Evolutionary conservation across 1,284 basidiomycete genomes (phyloP), one percentile per base, ranked within the genome.

Genomic region (Melampsora larici-populina): DNA sequence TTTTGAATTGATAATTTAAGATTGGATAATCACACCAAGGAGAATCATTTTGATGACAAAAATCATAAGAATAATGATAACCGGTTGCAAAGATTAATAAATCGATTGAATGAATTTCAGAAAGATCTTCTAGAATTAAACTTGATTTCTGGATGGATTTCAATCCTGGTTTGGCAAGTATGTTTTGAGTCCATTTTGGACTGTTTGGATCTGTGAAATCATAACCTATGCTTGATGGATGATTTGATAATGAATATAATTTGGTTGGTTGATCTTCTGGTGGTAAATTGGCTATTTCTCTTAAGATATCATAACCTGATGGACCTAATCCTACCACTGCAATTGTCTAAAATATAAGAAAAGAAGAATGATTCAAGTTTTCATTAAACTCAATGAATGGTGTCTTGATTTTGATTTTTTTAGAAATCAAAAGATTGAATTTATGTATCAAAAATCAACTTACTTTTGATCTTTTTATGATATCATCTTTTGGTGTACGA

Each of bases 71-170:
- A 62, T 81, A 82, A 24, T 78, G 65, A 70, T 82, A 84, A 8
- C 83, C 83, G 0, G 83, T 84, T 13, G 79, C 83, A 75, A 83
- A 84, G 5, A 83, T 70, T 64, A 84, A 80, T 70, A 80, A 68
- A 43, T 83, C 81, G 13, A 84, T 79, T 43, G 80, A 72, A 1
- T 72, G 64, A 4, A 81, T 46, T 4, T 11, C 31, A 9, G 70
- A 5, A 0, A 79, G 80, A 21, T 79, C 79, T 4, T 79, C 73
- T 7, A 83, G 74, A 7, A 29, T n/a, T 33, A 29, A 49, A 36
- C 6, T 13, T 13, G 29, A 6, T 7, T 48, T 36, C 17, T 72
- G 17, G 49, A 74, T 43, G n/a, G 29, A 18, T 48, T 17, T 33
- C 4, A 74, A 58, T 31, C 62, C 29, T 15, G 63, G 43, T 11